Evolutionary conservation across 768 basidiomycete species (phyloP), one percentile per base, ranked within the genome.

Genomic region (Xerocomus brunneocitrinus): DNA sequence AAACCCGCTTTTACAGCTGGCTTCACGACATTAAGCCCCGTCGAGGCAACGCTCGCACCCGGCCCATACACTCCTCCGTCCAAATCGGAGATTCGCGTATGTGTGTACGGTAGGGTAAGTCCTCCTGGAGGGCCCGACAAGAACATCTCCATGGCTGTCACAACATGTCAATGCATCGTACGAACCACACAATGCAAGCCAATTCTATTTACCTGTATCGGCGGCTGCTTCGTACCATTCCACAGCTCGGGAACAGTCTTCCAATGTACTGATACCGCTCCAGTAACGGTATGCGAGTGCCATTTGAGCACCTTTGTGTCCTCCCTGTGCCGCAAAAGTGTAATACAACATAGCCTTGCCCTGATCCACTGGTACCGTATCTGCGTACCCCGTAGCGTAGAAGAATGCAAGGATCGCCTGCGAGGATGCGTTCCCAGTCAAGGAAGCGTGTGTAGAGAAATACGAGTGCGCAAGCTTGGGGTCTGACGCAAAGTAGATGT

Each of bases 21-120:
- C 50, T 84, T 77, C 34, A 81, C 75, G 2, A 79, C 76, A 62
- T 89, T 91, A 22, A 80, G 53, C 2, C 91, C 91, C 0, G 92
- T 93, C 0, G 91, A 95, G 8, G 93, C 91, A 47, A 93, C 91
- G 53, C 92, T 95, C 3, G 95, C 92, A 45, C 95, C 94, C 14
- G 89, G 89, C 3, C 97, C 97, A 65, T 88, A 98, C n/a, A 91
- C 82, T 6, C 97, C 97, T 14, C 95, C 97, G 8, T 76, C 83
- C 4, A 95, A 77, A 69, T 98, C 97, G 2, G 95, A 95, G 3
- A 98, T 74, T 5, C 86, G 78, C 0, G 90, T 87, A 16, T 89
- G 76, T 0, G 89, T 86, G 45, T 89, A 82, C 0, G 93, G 91
- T 3, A 99, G 75, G 0, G 90, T 90, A 9, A 83, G 78, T 5